Base-by-base conservation (phyloP, 2,329 filamentous ascomycete genomes). In the Hawksworthiomyces lignivorus region DNA sequence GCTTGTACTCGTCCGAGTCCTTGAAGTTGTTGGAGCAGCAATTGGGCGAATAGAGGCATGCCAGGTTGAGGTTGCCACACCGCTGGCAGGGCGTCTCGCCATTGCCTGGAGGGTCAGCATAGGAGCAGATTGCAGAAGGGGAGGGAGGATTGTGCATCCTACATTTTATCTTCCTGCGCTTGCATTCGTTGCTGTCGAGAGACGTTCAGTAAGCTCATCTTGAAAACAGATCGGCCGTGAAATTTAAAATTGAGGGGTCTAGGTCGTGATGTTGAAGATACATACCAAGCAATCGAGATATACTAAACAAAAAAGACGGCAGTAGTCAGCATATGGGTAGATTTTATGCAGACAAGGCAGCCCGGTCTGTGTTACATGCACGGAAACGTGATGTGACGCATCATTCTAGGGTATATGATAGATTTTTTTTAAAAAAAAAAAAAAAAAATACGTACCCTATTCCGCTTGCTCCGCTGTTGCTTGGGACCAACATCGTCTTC, bases 1-100 rank as follows among this genome's bases (percentile, higher is more conserved):
- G 75, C 56, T 80, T 85, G 69, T 88, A 96, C 59, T 96, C 89
- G 9, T 94, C 55, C 31, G 65, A 63, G 29, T 67, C 63, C n/a
- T 60, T 56, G 20, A 61, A 66, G 4, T 60, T 87, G 55, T 7
- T 56, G 50, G n/a, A 64, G 47, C 22, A 64, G 54, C 21, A 61
- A 49, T 48, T 46, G 35, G 46, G 41, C 42, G 33, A 30, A 50
- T 48, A 24, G 43, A 48, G 31, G 49, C 47, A 22, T 44, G 51
- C 62, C 15, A 83, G 67, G 51, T 77, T 79, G 58, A 84, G 77
- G 51, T 82, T 80, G 52, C 79, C 75, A 53, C 82, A 86, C 43
- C 82, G 69, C 46, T 78, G 72, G 50, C 82, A 86, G 1, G 79
- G 75, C 1, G 72, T 75, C 52, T 83, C 76, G 47, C 82, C 82